Base-by-base conservation (phyloP, 2,329 filamentous ascomycete species). In the Leptoxyphium fumago region DNA sequence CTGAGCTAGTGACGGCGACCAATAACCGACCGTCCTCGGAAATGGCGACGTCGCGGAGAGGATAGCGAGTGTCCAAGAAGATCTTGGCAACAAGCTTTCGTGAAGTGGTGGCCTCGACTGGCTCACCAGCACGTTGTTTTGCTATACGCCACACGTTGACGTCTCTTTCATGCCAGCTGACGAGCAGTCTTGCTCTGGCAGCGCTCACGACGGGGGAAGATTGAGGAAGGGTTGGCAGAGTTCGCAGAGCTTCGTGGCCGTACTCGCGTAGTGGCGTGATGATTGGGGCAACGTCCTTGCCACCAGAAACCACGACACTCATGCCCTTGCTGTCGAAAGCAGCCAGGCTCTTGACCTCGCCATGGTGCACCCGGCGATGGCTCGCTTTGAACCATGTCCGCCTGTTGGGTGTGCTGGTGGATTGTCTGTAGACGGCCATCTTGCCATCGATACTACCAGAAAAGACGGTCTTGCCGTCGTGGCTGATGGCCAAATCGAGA, bases 281-380 rank as follows among this genome's bases (percentile, higher is more conserved):
- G 38, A 93, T 75, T 1, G 88, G 86, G 41, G 78, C 79, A 2
- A 87, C 82, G 63, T 96, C 91, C 28, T 64, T 69, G 84, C 87
- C 91, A 75, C 91, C 91, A 50, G 89, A 93, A 13, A 94, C 84
- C 10, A 94, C 72, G 44, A 96, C 78, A 56, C 86, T 96, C 57
- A 94, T 76, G 30, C 45, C 50, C 42, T 75, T 79, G 43, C 81
- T 81, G 62, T 98, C 91, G 51, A 89, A 96, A 0, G 84, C 80
- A 29, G 87, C 84, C 77, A 96, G 84, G 1, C 86, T 77, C 67
- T 96, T 96, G 55, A 96, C 87, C 66, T 98, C 91, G 62, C 96
- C 88, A 39, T 82, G 78, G 59, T 98, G 91, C 58, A 89, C 88
- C 57, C 86, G 75, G 52, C 84, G 75, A 58, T 94, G 86, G 63